Base-by-base conservation (phyloP, 768 basidiomycete species). In the Trametes meyenii region DNA sequence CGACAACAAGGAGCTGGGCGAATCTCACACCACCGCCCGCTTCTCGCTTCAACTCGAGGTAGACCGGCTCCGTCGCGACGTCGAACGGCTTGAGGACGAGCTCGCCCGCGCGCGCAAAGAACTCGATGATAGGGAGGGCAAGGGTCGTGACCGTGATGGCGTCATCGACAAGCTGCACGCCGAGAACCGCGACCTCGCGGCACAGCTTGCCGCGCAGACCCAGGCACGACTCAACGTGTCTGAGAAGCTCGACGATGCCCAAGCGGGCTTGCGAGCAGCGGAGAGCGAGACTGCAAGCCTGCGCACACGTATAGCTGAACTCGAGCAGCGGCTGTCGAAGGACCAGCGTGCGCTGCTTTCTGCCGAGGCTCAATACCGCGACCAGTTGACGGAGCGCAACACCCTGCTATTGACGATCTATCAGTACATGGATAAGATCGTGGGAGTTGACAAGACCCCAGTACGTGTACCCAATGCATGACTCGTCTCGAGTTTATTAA, bases 401-500 rank as follows among this genome's bases (percentile, higher is more conserved):
- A 95, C 94, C 24, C 79, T 98, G 33, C 77, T 98, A 55, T 78
- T 97, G 67, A 94, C 93, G 8, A 92, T 97, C 26, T 97, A 94
- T 73, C 94, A 97, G 75, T 95, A 96, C 71, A 84, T 96, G 81
- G 96, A 97, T 68, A 92, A 90, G 78, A 94, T 97, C 66, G 79
- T 96, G 17, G 94, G 94, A 0, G 88, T 92, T 21, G 92, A 94
- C 70, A 92, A 89, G 79, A 89, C 88, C 0, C 86, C 89, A 40
- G 90, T 93, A 66, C 8, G 29, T 33, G 89, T 79, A 17, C 33
- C n/a, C 8, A 24, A 59, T 33, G 13, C 53, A 5, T 12, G 16
- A 12, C 38, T 60, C 29, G 39, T 23, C 16, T 3, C 21, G 50
- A 21, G 44, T 1, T 49, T 38, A 50, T 29, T 63, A 35, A 56